A percentile compares a stretch with the other conserved stretches of the same genome.
phyloP scores from a whole-genome alignment of 805 yeast genomes.

The Starmerella etchellsii region DNA sequence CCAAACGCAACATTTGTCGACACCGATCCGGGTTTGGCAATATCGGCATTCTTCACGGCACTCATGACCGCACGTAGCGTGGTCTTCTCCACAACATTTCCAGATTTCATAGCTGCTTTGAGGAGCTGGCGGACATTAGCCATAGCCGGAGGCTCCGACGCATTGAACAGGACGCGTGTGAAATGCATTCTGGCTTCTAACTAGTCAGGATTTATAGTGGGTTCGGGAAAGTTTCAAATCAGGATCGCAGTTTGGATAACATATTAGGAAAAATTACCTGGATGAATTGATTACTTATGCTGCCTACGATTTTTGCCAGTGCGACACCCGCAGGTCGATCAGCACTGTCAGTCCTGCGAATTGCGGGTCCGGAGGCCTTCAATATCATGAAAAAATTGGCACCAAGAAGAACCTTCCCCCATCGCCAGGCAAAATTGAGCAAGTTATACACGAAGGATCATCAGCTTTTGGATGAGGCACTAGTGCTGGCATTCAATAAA shows the following conservation, averaged over 20 bases:
- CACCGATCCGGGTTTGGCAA: constrained; percentile 24
- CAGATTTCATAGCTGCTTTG: constrained; percentile 37
- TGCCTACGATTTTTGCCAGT: constrained; percentile 76
- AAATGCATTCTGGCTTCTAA: constrained; percentile 2
- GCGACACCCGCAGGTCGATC: constrained; percentile 73
- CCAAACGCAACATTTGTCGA: constrained; percentile 24
- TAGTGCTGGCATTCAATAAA: constrained; percentile 51
- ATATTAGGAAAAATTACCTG: background rate
- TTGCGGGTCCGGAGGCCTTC: constrained; percentile 50
- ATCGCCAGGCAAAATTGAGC: constrained; percentile 46
- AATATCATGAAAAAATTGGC: constrained; percentile 14
- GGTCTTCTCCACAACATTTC: constrained; percentile 29
- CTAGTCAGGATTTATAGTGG: background rate
- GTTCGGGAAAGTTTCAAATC: background rate
- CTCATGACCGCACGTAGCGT: constrained; percentile 27
- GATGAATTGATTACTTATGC: constrained; percentile 4
- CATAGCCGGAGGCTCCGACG: constrained; percentile 28
- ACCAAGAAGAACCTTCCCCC: constrained; percentile 29
- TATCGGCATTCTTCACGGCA: constrained; percentile 27
- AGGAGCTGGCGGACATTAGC: constrained; percentile 32
- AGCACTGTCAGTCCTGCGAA: constrained; percentile 75
- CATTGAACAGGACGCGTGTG: constrained; percentile 3
- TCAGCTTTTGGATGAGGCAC: constrained; percentile 58
- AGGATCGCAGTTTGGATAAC: background rate
- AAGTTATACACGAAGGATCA: constrained; percentile 34